A percentile compares a stretch with the other conserved stretches of the same genome.
Evolutionary conservation across 345 rosid species (phyloP).

Genomic region (Cardamine occulta): DNA sequence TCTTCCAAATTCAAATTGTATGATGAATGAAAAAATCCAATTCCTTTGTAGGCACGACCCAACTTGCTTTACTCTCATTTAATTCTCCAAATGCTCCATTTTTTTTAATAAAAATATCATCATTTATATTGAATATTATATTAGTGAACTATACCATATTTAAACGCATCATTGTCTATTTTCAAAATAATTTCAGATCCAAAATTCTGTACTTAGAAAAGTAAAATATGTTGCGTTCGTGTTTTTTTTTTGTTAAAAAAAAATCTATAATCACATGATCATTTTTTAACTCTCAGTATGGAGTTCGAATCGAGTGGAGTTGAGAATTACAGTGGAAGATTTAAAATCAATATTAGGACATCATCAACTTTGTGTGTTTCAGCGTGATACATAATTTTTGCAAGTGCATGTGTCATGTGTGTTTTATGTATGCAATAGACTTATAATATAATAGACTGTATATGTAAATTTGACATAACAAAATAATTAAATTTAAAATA

Average conservation of each 20-base stretch:
- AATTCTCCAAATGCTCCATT: not conserved
- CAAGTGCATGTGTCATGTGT: not conserved
- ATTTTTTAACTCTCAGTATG: not conserved
- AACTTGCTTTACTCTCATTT: conserved; percentile 22
- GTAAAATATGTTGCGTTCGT: not conserved
- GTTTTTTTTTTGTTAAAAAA: too few relatives aligned
- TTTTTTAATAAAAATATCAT: not conserved
- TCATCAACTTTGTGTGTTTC: not conserved
- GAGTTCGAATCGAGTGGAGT: not conserved
- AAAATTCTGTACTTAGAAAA: not conserved
- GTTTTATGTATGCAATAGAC: not conserved
- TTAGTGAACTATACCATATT: conserved; percentile 9
- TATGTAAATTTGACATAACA: not conserved
- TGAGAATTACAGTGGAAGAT: not conserved
- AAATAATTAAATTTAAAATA: too few relatives aligned
- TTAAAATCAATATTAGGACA: not conserved
- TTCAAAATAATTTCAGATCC: not conserved
- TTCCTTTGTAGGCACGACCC: conserved; percentile 3
- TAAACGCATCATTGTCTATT: not conserved
- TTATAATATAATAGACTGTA: not conserved
- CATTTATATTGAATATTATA: not conserved
- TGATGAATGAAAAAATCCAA: not conserved
- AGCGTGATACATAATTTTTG: not conserved
- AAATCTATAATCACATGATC: not conserved
- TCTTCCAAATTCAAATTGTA: conserved; percentile 26